Base-by-base conservation (phyloP, 2,329 filamentous ascomycete genomes). In the Arachnopeziza araneosa region DNA sequence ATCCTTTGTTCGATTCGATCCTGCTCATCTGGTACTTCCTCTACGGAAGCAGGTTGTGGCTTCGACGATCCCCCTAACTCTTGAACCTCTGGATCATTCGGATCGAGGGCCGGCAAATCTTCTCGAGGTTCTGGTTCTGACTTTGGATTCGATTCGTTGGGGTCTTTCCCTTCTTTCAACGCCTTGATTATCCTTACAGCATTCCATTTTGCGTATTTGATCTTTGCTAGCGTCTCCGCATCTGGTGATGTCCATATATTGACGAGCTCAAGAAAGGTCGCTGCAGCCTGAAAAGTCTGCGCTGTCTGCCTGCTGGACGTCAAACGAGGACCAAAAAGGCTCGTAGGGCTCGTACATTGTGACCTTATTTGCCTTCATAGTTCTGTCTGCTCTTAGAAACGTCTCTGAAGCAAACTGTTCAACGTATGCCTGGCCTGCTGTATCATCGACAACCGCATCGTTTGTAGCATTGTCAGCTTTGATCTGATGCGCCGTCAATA, bases 151-250 rank as follows among this genome's bases (percentile, higher is more conserved):
- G 90, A 89, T 58, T 88, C 85, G 74, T 99, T 99, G 2, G 95
- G 95, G 71, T 99, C 93, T 66, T 90, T 88, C 57, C 92, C 92
- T 50, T 93, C 90, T 70, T 93, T 95, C 69, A 97, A 83, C 12
- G 95, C 95, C 75, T 91, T 96, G 19, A 90, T 81, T 70, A 99
- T 99, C 60, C 95, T 85, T 44, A 93, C 79, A 1, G 93, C 93
- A 73, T 98, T 96, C 82, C 91, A 99, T 75, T 98, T 99, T 50
- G 93, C 92, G 72, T 91, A 99, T 74, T 96, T 97, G 75, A 93
- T 91, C 79, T 96, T 98, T 58, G 91, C 84, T 49, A 86, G 80
- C 22, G 87, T 85, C 70, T 98, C 92, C 0, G 83, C 76, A 36
- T 96, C 90, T 12, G 87, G 77, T 0, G 83, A 76, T 6, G 86